phyloP scores from a whole-genome alignment of 768 basidiomycete species.

The Suillus weaverae region DNA sequence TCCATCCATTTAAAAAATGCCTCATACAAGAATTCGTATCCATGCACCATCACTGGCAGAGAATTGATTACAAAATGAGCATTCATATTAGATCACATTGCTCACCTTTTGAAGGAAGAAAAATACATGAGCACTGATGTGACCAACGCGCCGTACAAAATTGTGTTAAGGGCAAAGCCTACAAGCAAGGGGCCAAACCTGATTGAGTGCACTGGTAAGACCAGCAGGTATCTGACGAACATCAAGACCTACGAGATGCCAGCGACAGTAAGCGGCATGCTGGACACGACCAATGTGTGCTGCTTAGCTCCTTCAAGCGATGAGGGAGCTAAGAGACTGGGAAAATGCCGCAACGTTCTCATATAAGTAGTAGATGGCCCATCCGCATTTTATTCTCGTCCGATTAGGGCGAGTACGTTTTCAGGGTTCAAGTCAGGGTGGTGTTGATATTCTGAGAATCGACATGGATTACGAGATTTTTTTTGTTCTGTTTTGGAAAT shows the following conservation, averaged over 20 bases:
- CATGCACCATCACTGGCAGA: constrained; percentile 18
- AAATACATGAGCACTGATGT: constrained; percentile 35
- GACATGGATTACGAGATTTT: constrained; percentile 14
- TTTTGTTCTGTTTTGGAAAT: constrained; percentile 10
- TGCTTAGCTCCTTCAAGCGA: constrained; percentile 9
- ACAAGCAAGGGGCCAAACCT: constrained; percentile 38
- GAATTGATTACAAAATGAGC: neutral
- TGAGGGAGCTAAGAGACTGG: constrained; percentile 11
- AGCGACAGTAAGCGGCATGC: constrained; percentile 20
- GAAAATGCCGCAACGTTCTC: constrained; percentile 6
- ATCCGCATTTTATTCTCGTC: constrained; percentile 16
- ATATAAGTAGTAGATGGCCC: neutral
- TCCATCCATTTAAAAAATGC: neutral
- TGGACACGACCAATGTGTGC: constrained; percentile 11
- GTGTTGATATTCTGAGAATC: neutral
- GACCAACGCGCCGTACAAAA: constrained; percentile 36
- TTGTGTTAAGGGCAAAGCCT: constrained; percentile 35
- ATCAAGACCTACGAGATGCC: constrained; percentile 22
- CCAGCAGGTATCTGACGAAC: neutral
- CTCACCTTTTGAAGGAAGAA: constrained; percentile 28
- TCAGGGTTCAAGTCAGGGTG: constrained; percentile 22
- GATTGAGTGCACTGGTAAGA: constrained; percentile 1
- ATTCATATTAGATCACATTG: neutral
- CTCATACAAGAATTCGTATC: constrained; percentile 26
- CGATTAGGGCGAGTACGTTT: constrained; percentile 20